Percentiles rank a stretch among this genome's conserved stretches.
Conservation (phyloP, 2,329 filamentous ascomycete species). For the Tolypocladium tundrense region DNA sequence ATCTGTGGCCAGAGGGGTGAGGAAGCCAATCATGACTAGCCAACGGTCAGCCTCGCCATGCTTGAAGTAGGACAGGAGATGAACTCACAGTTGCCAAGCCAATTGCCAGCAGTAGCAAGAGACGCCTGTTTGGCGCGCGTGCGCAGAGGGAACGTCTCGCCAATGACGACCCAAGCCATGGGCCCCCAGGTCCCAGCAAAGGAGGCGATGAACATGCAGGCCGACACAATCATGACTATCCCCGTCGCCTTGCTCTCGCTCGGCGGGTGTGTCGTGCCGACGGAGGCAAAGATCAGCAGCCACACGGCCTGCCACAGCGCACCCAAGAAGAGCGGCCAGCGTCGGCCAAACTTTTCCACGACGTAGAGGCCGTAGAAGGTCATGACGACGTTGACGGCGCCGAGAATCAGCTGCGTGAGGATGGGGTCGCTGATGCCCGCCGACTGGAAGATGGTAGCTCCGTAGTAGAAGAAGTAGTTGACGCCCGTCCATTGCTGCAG, state of each 20-base stretch:
- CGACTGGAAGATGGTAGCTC: slow-evolving; percentile 56
- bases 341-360: slow-evolving; percentile 58
- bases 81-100: slow-evolving; percentile 45
- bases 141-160: slow-evolving; percentile 53
- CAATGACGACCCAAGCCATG: slow-evolving; percentile 57
- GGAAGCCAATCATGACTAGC: slow-evolving; percentile 53
- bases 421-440: slow-evolving; percentile 58
- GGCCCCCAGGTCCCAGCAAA: slow-evolving; percentile 64
- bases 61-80: not conserved
- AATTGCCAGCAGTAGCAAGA: slow-evolving; percentile 43
- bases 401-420: slow-evolving; percentile 57
- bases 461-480: slow-evolving; percentile 56
- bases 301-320: slow-evolving; percentile 58
- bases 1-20: slow-evolving; percentile 54
- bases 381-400: slow-evolving; percentile 56
- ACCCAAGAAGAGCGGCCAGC: slow-evolving; percentile 55
- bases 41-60: slow-evolving; percentile 4
- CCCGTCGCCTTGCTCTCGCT: slow-evolving; percentile 38
- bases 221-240: slow-evolving; percentile 60
- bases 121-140: slow-evolving; percentile 45
- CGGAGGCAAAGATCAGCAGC: slow-evolving; percentile 53
- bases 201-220: slow-evolving; percentile 64
- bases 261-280: slow-evolving; percentile 38
- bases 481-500: slow-evolving; percentile 57
- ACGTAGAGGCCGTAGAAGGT: slow-evolving; percentile 60